Evolutionary conservation across 805 yeast genomes (phyloP).

Genomic region (Kuraishia molischiana): DNA sequence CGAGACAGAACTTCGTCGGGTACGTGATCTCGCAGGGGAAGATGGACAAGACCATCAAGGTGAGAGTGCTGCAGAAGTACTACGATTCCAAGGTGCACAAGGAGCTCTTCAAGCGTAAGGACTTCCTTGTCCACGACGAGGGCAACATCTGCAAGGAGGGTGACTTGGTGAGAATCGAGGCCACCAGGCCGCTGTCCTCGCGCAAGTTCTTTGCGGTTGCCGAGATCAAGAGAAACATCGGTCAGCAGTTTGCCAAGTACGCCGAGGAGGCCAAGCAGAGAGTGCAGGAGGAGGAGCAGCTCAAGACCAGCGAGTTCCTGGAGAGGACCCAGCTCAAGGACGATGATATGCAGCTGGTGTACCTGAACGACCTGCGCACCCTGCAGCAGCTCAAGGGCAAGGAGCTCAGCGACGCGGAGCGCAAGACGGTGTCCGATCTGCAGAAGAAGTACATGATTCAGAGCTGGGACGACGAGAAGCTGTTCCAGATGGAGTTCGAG

Average conservation of each 20-base stretch:
- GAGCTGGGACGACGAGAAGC: constrained; percentile 26
- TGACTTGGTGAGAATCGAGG: constrained; percentile 87
- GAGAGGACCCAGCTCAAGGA: constrained; percentile 16
- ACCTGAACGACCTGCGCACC: constrained; percentile 20
- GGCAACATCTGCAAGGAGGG: constrained; percentile 89
- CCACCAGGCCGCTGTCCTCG: constrained; percentile 76
- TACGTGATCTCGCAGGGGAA: constrained; percentile 93
- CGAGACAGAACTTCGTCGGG: constrained; percentile 85
- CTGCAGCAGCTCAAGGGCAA: constrained; percentile 9
- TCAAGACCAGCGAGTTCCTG: constrained; percentile 44
- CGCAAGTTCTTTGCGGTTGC: constrained; percentile 85
- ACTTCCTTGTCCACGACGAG: constrained; percentile 89
- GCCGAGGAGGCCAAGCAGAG: constrained; percentile 60
- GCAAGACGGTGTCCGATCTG: constrained; percentile 25
- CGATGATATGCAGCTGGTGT: constrained; percentile 3
- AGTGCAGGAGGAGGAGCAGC: constrained; percentile 58
- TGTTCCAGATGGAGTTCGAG: constrained; percentile 28
- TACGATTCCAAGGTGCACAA: constrained; percentile 67
- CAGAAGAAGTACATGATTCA: constrained; percentile 35
- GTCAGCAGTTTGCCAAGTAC: constrained; percentile 83
- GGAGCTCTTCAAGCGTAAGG: constrained; percentile 69
- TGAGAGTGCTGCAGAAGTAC: constrained; percentile 69
- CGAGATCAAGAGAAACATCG: constrained; percentile 79
- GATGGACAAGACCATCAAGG: constrained; percentile 93
- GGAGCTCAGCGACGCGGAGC: constrained; percentile 17